Evolutionary conservation across 371 early-diverging fungal genomes (phyloP), one percentile per base, ranked within the genome.

Genomic region (Mortierella sp.): DNA sequence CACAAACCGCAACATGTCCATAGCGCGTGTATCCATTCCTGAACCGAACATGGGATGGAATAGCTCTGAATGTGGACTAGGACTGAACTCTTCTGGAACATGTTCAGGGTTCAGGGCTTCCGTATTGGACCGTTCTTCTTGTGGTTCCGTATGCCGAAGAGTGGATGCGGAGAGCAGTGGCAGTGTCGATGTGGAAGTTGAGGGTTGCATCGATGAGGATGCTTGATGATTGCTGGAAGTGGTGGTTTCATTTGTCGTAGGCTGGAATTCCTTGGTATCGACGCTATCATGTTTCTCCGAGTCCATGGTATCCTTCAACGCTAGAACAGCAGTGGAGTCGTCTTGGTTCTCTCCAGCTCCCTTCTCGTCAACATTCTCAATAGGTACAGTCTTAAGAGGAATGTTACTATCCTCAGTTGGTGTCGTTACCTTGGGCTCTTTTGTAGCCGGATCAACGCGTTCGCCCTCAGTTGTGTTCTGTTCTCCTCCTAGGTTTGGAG

Each of bases 1-100:
- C 39, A 75, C 64, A 42, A 75, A 19, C 23, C 47, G 49, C 21
- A 75, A 23, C 58, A 75, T 44, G 12, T 63, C 56, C 46, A 68
- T 23, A 4, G 69, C 63, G 14, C 44, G 68, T 21, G 55, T 47
- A n/a, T 51, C 69, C n/a, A 56, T 47, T 23, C 19, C 19, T n/a
- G 17, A 21, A 7, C 11, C 37, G 67, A 73, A 31, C 66, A n/a
- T 26, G 67, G 66, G 23, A 31, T 54, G 67, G 0, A 52, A 54
- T 26, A 31, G 47, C 23, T 56, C 56, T 24, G 41, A 37, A 11
- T 21, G 53, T 8, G 50, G 47, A 21, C 6, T 46, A 19, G 43
- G 0, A 28, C 27, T 39, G 26, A 34, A 14, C 14, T 34, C 37
- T 34, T 7, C 37, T 11, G 37, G 37, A 34, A 14, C 37, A 11